Evolutionary conservation across 805 yeast species (phyloP), one percentile per base, ranked within the genome.

Genomic region (Saccharomycopsis amapae): DNA sequence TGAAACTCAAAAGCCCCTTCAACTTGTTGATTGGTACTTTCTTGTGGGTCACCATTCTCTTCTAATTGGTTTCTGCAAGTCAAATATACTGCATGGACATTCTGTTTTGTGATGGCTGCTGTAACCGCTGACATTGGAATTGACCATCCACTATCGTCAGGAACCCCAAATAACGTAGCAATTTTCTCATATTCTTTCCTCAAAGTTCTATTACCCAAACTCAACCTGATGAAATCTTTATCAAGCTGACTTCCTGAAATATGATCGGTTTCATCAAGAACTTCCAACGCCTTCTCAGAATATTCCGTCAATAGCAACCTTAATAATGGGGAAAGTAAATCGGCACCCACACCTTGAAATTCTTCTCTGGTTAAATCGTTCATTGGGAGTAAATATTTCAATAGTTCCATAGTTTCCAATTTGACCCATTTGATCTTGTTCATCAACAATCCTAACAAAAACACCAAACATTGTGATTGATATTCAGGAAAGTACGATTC

Each of bases 111-210:
- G 13, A 85, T 76, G 0, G 95, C 83, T 0, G 96, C 87, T 1
- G 93, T 81, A 36, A 87, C 78, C 0, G 90, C 85, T 2, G 98
- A 96, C 90, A 85, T 84, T 1, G 97, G 95, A 41, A 94, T 79
- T 0, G 96, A 81, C 99, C 99, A 93, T 1, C 99, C 99, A 57
- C 83, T 79, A 10, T 85, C 95, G 24, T 64, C 68, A 0, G 98
- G 97, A 20, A 90, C 80, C 13, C 98, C 98, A 66, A 88, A 94
- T 45, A 93, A 67, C 0, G 97, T 87, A 0, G 93, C 88, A 2
- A 93, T 81, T 54, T 77, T 80, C 53, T 85, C 96, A 58, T 82
- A 84, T 53, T 85, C 94, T 52, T 82, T 85, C 55, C 83, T 77
- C 54, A 84, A 70, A 6, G 85, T 76, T 12, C 80, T 68, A 53